Conservation (phyloP, 441 rosid species). For the Manihot esculenta region DNA sequence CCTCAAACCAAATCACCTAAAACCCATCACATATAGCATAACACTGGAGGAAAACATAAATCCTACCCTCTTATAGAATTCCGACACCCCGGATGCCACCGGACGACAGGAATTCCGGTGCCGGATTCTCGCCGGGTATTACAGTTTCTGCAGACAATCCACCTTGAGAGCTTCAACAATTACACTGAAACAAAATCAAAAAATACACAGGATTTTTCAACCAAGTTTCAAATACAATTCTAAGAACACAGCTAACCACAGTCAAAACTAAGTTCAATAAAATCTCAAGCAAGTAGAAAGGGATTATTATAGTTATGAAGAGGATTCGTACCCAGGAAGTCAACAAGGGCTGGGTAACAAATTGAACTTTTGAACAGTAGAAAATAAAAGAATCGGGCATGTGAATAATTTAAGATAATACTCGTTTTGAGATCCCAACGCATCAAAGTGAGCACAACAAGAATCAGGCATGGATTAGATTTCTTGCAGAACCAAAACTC, state of each 20-base stretch:
- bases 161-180: conserved; percentile 90
- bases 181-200: conserved; percentile 50
- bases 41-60: too few species aligned
- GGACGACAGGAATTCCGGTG: too few species aligned
- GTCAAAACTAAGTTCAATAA: not conserved
- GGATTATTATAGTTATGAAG: not conserved
- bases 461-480: too few species aligned
- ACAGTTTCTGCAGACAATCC: conserved; percentile 87
- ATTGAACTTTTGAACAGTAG: not conserved
- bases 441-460: not conserved
- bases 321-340: not conserved
- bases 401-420: not conserved
- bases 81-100: too few species aligned
- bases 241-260: not conserved
- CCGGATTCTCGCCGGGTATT: too few species aligned
- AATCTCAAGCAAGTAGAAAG: not conserved
- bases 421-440: not conserved
- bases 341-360: not conserved
- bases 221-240: not conserved
- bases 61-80: too few species aligned
- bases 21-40: too few species aligned
- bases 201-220: not conserved
- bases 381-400: not conserved
- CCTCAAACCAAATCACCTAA: too few species aligned
- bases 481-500: too few species aligned